These are phyloP conservation scores for Multifurca ochricompacta DNA, from an alignment of 768 basidiomycete species.

Conservation along the genomic window DNA sequence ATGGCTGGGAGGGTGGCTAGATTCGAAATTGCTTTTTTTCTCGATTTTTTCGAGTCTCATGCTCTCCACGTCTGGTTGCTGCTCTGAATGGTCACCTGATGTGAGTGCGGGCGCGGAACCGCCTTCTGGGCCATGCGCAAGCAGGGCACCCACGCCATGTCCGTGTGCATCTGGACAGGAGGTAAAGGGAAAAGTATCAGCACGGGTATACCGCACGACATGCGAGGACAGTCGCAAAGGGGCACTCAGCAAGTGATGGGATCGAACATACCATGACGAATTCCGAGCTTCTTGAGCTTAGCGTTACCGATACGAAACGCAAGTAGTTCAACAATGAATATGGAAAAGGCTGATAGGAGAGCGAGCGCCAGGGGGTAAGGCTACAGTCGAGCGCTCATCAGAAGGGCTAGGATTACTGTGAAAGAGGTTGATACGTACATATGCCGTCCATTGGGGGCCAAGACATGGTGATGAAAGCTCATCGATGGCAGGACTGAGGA, in stretches of 20 bases:
- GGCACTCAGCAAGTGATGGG: neutral
- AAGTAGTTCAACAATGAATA: conserved; percentile 79
- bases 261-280: conserved; percentile 44
- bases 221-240: neutral
- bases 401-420: neutral
- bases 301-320: conserved; percentile 83
- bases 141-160: conserved; percentile 49
- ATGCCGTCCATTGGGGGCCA: conserved; percentile 56
- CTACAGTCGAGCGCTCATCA: conserved; percentile 31
- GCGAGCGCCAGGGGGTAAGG: conserved; percentile 79
- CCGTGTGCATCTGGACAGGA: conserved; percentile 52
- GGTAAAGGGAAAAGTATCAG: neutral
- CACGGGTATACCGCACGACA: neutral
- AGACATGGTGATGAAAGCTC: conserved; percentile 69
- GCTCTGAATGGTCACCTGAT: neutral
- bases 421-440: conserved; percentile 42
- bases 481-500: conserved; percentile 59
- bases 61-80: neutral
- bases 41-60: neutral
- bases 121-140: conserved; percentile 65
- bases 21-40: neutral
- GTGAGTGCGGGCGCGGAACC: neutral
- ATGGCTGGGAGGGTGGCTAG: conserved; percentile 26
- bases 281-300: conserved; percentile 58
- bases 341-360: conserved; percentile 69